phyloP scores from a whole-genome alignment of 2,329 filamentous ascomycete genomes.

The Aspergillus thermomutatus region DNA sequence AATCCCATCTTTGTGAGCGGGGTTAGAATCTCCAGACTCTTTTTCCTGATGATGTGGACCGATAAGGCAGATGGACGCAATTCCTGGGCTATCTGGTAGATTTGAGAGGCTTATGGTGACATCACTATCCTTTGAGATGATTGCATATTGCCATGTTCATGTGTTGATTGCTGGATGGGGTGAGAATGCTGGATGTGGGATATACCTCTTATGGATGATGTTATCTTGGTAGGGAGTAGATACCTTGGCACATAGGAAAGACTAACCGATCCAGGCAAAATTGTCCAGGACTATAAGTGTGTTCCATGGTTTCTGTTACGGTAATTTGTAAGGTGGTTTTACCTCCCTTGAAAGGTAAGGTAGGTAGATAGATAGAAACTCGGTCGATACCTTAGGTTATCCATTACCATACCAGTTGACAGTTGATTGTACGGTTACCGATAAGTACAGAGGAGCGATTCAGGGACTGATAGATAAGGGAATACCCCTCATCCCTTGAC shows the following conservation, averaged over 20 bases:
- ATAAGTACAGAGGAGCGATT: not conserved
- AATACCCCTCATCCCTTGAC: not conserved
- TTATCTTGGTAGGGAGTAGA: not conserved
- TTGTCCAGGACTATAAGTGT: slow-evolving; percentile 8
- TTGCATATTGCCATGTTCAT: too few relatives aligned
- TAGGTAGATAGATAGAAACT: too few relatives aligned
- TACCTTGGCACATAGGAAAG: slow-evolving; percentile 5
- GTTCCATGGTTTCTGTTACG: not conserved
- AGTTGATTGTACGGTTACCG: not conserved
- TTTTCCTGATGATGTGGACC: too few relatives aligned
- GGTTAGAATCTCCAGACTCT: not conserved
- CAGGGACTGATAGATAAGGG: not conserved
- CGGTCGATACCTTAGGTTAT: not conserved
- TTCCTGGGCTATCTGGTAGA: not conserved
- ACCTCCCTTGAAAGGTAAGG: not conserved
- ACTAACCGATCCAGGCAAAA: slow-evolving; percentile 20
- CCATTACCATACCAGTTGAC: not conserved
- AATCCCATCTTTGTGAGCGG: not conserved
- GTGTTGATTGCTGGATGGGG: not conserved
- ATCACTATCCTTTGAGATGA: not conserved
- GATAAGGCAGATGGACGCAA: not conserved
- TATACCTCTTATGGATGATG: not conserved
- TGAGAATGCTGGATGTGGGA: not conserved
- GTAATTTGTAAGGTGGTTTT: not conserved
- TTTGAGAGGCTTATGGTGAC: not conserved